phyloP scores from a whole-genome alignment of 805 yeast genomes.

The Ogataea paraovalis region DNA sequence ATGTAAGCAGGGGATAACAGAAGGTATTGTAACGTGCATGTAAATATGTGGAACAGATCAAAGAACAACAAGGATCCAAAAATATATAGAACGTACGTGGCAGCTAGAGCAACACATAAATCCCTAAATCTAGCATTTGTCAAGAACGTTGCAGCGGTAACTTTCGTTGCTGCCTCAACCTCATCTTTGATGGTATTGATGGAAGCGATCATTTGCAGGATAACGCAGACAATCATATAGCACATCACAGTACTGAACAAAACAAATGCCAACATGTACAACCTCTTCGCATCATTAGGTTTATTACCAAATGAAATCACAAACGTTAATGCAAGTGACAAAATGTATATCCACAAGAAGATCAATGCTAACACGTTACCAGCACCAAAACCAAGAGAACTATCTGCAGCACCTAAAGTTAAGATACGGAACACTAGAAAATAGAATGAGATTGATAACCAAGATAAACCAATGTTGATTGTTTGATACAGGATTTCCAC shows the following conservation, averaged over 20 bases:
- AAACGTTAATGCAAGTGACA: constrained; percentile 73
- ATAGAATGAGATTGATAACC: constrained; percentile 87
- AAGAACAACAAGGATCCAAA: constrained; percentile 73
- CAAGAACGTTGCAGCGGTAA: constrained; percentile 44
- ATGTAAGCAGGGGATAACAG: constrained; percentile 83
- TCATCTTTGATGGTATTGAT: constrained; percentile 48
- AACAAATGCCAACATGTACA: constrained; percentile 65
- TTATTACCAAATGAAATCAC: constrained; percentile 90
- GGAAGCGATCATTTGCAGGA: constrained; percentile 58
- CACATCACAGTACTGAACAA: constrained; percentile 82
- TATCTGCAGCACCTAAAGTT: constrained; percentile 64
- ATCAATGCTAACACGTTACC: constrained; percentile 75
- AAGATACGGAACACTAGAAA: constrained; percentile 86
- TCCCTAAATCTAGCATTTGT: constrained; percentile 73
- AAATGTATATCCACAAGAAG: constrained; percentile 81
- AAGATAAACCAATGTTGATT: constrained; percentile 69
- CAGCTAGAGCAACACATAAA: constrained; percentile 72
- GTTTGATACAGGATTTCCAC: constrained; percentile 78
- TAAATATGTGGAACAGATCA: constrained; percentile 87
- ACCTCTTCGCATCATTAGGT: constrained; percentile 79
- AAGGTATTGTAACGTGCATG: constrained; percentile 79
- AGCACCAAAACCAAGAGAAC: constrained; percentile 42
- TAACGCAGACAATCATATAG: constrained; percentile 75
- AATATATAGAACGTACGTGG: constrained; percentile 78
- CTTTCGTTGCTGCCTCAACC: constrained; percentile 27